phyloP scores from a whole-genome alignment of 2,329 filamentous ascomycete species.

The Leptodontidium sp. region DNA sequence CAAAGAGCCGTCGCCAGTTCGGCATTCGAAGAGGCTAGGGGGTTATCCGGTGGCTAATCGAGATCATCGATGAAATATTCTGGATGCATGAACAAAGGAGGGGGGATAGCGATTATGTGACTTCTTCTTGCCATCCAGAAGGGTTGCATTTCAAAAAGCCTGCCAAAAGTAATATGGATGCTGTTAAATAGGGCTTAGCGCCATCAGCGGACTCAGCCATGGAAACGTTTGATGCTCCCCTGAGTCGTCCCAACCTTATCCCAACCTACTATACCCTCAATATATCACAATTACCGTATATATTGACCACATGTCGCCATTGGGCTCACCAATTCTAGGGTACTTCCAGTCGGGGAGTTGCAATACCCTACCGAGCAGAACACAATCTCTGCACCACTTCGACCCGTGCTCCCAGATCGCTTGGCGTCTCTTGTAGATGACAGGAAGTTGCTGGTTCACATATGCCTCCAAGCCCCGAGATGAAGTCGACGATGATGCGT shows the following conservation, averaged over 20 bases:
- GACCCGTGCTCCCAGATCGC: conserved; percentile 5
- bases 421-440: conserved; percentile 5
- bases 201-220: neutral
- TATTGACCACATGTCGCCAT: conserved; percentile 2
- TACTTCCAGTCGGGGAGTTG: no score
- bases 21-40: conserved; percentile 2
- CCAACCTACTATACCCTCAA: neutral
- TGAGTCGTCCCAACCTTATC: neutral
- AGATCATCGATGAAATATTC: conserved; percentile 2
- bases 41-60: conserved; percentile 3
- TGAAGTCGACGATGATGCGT: neutral
- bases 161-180: conserved; percentile 9
- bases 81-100: neutral
- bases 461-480: neutral
- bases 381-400: conserved; percentile 4
- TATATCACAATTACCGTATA: conserved; percentile 9
- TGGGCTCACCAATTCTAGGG: neutral
- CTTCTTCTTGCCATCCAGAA: conserved; percentile 11
- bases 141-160: conserved; percentile 10
- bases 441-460: neutral
- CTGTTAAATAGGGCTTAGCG: neutral
- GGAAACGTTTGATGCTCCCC: neutral
- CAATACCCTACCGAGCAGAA: neutral
- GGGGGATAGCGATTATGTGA: neutral
- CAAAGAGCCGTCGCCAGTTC: neutral